Evolutionary conservation across 345 rosid genomes (phyloP), one percentile per base, ranked within the genome.

Genomic region (Fremontodendron californicum): DNA sequence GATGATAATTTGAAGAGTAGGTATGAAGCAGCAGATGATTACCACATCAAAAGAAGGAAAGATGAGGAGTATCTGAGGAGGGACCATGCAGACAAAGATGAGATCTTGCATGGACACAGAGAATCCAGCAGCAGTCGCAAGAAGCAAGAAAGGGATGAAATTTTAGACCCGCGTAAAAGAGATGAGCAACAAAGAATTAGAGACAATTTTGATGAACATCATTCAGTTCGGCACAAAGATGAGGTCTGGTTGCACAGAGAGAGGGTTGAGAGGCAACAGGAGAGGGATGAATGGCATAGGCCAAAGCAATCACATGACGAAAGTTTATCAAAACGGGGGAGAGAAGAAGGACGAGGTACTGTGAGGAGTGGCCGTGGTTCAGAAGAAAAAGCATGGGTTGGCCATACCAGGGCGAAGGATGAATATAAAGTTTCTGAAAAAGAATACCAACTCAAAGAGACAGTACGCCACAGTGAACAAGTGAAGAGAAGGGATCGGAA

Each of bases 91-190:
- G 91, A 93, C 58, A 92, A 86, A 84, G 94, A 90, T 69, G 95
- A 89, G 76, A 80, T 79, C 43, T 49, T 81, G 78, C 91, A 83
- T 78, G 83, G 86, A 63, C 89, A 87, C 75, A 87, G 93, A 85
- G 98, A 96, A 82, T 80, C 77, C 54, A 77, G 78, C 79, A 45
- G 73, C 58, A 80, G 91, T 81, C 90, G 89, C 75, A 89, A 87
- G 65, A 92, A 88, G 84, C 90, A 91, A 77, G 99, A 93, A 81
- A 90, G 92, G 80, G 95, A 89, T 79, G 96, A 89, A 72, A 71
- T 79, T 74, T 66, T 88, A 83, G 97, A 94, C 69, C 89, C 81
- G 67, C 88, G 90, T 77, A 90, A 87, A 88, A 87, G 97, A 92
- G 96, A 90, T 65, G 89, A 88, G 80, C 89, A 84, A 80, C 94